Base-by-base conservation (phyloP, 257 asterid genomes). In the Apocynum venetum region DNA sequence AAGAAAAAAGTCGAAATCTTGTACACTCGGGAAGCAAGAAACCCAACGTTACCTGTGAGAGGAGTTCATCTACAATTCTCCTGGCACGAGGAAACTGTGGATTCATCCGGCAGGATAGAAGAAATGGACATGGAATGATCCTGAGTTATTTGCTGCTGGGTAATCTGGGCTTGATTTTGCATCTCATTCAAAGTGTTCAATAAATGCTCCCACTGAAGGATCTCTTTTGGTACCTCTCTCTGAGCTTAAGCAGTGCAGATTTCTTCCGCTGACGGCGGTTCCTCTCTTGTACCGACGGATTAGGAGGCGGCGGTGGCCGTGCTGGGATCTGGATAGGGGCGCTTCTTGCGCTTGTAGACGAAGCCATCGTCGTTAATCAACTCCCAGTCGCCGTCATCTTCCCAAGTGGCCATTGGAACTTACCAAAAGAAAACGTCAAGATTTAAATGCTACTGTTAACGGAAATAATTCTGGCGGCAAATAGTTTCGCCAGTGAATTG, bases 181-280 rank as follows among this genome's bases (percentile, higher is more conserved):
- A 88, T 85, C 44, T 75, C 83, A 78, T 64, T 83, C 74, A 92
- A 81, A 8, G 83, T 83, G 89, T 84, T 94, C 83, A 97, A 90
- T 79, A 89, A 84, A 84, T 82, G 93, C 76, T 89, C 94, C 98
- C 98, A 92, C 60, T 79, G 92, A 49, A 77, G 77, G 57, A 94
- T 88, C 87, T 94, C 98, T 2, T 44, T 49, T 47, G 55, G 48
- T 88, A 89, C 80, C 64, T 87, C 0, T 82, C 86, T 70, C 78
- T 87, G 86, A 92, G 82, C 86, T 90, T 92, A 56, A 89, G 61
- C 46, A 91, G 93, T 2, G 87, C 84, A 64, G 63, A 81, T 82
- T 82, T 94, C 93, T 82, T 87, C 83, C 94, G 74, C 15, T 83
- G 82, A 6, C 86, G 89, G 71, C 87, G 94, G 73, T 82, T 83